Evolutionary conservation across 106 monocot genomes (phyloP).

Genomic region (Allium fistulosum): DNA sequence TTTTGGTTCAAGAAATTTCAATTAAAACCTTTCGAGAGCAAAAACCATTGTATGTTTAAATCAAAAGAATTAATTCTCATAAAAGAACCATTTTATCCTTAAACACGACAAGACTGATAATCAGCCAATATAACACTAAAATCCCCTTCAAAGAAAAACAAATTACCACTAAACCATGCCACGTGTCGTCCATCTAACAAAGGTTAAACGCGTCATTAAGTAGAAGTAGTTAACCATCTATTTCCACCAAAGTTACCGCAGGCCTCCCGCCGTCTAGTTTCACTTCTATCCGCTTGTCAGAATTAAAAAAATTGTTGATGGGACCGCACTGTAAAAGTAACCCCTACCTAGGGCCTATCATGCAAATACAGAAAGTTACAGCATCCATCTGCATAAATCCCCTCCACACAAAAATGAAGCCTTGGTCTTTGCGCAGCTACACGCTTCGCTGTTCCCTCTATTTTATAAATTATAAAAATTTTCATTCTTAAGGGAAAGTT

Average conservation of each 20-base stretch:
- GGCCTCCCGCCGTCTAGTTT: not conserved
- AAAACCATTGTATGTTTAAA: too few species aligned
- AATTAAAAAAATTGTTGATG: not conserved
- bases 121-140: too few species aligned
- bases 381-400: not conserved
- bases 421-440: not conserved
- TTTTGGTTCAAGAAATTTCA: too few species aligned
- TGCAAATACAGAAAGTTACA: not conserved
- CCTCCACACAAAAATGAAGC: constrained; percentile 8
- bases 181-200: too few species aligned
- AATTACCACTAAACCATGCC: too few species aligned
- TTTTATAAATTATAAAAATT: not conserved
- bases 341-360: not conserved
- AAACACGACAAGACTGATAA: too few species aligned
- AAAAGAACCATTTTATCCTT: too few species aligned
- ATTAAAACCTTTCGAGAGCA: too few species aligned
- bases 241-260: not conserved
- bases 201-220: too few species aligned
- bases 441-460: constrained; percentile 1
- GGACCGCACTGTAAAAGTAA: not conserved
- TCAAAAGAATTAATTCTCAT: too few species aligned
- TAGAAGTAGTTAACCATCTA: not conserved
- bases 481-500: not conserved
- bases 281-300: too few species aligned
- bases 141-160: too few species aligned